These are phyloP conservation scores for Paecilomyces fulvus DNA, from an alignment of 2,329 filamentous ascomycete species.

Conservation along the genomic window DNA sequence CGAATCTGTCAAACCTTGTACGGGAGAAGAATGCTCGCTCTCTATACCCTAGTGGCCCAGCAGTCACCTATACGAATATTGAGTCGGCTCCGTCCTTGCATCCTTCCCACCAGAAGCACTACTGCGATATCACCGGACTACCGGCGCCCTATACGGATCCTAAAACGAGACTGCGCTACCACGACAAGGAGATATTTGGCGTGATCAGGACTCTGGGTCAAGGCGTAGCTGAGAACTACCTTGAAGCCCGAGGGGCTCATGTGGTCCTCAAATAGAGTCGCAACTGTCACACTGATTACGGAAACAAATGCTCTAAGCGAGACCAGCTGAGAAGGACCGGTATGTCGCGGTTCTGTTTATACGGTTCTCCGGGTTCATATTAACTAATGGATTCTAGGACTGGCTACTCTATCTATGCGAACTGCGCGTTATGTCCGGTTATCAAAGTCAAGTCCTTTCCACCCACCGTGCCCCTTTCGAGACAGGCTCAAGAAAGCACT, in stretches of 20 bases:
- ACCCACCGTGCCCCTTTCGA: conserved; percentile 76
- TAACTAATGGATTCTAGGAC: background rate
- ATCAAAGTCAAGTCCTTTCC: conserved; percentile 94
- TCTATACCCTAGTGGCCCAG: conserved; percentile 49
- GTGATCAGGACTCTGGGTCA: conserved; percentile 74
- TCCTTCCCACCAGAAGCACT: conserved; percentile 70
- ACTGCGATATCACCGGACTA: conserved; percentile 92
- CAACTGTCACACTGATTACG: background rate
- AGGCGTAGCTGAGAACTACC: conserved; percentile 74
- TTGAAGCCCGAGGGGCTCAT: conserved; percentile 85
- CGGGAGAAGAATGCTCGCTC: conserved; percentile 64
- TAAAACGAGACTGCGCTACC: conserved; percentile 87
- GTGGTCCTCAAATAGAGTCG: conserved; percentile 68
- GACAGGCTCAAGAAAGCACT: conserved; percentile 79
- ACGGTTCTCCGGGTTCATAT: background rate
- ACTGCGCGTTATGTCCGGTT: conserved; percentile 57
- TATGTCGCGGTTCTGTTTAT: background rate
- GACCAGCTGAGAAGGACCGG: background rate
- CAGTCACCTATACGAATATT: conserved; percentile 90
- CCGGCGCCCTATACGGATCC: conserved; percentile 89
- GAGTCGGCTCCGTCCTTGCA: conserved; percentile 83
- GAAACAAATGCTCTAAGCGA: background rate
- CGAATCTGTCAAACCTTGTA: conserved; percentile 77
- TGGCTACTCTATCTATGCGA: conserved; percentile 1
- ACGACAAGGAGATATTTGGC: conserved; percentile 84